Base-by-base conservation (phyloP, 2,329 filamentous ascomycete genomes). In the Fusarium kyushuense region DNA sequence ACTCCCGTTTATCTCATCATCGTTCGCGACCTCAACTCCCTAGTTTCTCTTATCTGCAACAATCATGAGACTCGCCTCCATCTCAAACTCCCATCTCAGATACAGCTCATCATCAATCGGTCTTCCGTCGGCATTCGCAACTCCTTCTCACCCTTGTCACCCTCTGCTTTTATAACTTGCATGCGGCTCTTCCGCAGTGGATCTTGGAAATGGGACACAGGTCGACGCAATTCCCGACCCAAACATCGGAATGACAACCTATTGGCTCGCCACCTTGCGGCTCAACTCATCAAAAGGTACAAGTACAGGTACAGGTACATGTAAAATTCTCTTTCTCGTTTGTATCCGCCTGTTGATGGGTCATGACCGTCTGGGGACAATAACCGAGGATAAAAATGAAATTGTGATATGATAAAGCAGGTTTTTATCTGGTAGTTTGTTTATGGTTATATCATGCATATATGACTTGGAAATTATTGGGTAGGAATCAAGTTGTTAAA, bases 101-200 rank as follows among this genome's bases (percentile, higher is more conserved):
- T 68, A 47, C 19, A 51, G 29, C 41, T 55, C 52, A 38, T 40
- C 57, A 46, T 73, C 71, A 53, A 46, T 73, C 71, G 71, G 71
- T 47, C 63, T 69, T 73, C 41, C 4, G 59, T 73, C 71, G 71
- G 71, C 60, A 72, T 73, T 73, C 71, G 54, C 67, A 62, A 63
- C 33, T 49, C 23, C 32, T 45, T 21, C 29, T 23, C 11, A 35
- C 21, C 41, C 40, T 3, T 27, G 11, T 51, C 19, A 19, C 38
- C 33, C n/a, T 25, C 27, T 29, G 29, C 40, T 46, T 23, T 27
- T 40, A 23, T 40, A 33, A 25, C 54, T 27, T 54, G 42, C 52
- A 72, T 73, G 71, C 71, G 71, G 71, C 71, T 73, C 70, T 71
- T 55, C 59, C 55, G 54, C 35, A 58, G 70, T 73, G 70, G 70